Evolutionary conservation across 2,329 filamentous ascomycete species (phyloP).

Genomic region (Niveomyces coronatus): DNA sequence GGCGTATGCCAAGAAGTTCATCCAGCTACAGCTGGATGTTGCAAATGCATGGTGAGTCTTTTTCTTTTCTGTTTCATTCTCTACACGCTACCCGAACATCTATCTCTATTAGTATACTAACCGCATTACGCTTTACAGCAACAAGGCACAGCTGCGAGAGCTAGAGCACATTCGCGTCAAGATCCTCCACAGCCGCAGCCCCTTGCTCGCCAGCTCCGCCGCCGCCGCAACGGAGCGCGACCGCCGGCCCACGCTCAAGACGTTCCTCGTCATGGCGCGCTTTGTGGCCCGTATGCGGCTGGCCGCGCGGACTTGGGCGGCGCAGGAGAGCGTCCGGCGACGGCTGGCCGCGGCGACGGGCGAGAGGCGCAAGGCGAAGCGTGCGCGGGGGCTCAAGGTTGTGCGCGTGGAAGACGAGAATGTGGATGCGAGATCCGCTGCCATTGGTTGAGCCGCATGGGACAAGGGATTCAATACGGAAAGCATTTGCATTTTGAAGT

Average conservation of each 20-base stretch:
- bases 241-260: slow-evolving; percentile 26
- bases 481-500: too few relatives aligned
- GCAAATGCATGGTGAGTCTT: slow-evolving; percentile 78
- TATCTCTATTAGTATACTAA: slow-evolving; percentile 16
- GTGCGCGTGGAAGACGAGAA: slow-evolving; percentile 26
- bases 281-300: slow-evolving; percentile 43
- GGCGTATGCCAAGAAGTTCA: slow-evolving; percentile 77
- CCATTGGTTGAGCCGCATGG: neutral
- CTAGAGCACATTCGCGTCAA: slow-evolving; percentile 63
- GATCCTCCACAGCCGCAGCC: slow-evolving; percentile 28
- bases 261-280: slow-evolving; percentile 37
- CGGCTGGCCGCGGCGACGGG: slow-evolving; percentile 40
- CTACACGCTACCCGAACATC: neutral
- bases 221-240: slow-evolving; percentile 10
- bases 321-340: slow-evolving; percentile 39
- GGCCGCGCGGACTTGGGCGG: slow-evolving; percentile 37
- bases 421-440: neutral
- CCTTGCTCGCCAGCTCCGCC: slow-evolving; percentile 16
- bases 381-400: slow-evolving; percentile 30
- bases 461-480: too few relatives aligned
- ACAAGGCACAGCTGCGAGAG: slow-evolving; percentile 80
- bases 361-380: slow-evolving; percentile 33
- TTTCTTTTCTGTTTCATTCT: slow-evolving; percentile 2
- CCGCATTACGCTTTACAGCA: too few relatives aligned
- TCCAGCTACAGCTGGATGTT: slow-evolving; percentile 69